A percentile compares a stretch with the other conserved stretches of the same genome.
phyloP scores from a whole-genome alignment of 2,329 filamentous ascomycete species.

The Sporothrix mexicana region DNA sequence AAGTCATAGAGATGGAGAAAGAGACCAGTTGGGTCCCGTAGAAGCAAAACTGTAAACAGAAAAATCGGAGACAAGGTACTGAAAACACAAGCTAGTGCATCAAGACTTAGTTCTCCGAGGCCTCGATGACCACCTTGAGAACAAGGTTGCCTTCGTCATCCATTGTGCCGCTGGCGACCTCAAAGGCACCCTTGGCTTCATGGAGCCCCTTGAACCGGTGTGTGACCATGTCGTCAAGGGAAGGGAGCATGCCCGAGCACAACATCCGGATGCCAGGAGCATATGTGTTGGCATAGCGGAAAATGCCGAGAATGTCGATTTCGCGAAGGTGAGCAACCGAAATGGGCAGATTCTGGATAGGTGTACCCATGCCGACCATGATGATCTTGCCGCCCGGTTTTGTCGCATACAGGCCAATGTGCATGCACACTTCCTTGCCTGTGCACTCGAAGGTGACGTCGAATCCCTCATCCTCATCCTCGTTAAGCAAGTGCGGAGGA shows the following conservation, averaged over 20 bases:
- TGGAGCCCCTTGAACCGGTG: constrained; percentile 71
- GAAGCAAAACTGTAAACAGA: no score
- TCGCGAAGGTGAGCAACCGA: constrained; percentile 75
- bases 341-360: constrained; percentile 74
- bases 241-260: constrained; percentile 61
- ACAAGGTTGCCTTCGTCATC: constrained; percentile 72
- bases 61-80: no score
- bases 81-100: no score
- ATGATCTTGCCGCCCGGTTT: constrained; percentile 73
- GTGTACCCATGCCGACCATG: constrained; percentile 80
- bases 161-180: constrained; percentile 70
- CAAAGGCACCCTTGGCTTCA: constrained; percentile 67
- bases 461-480: constrained; percentile 68
- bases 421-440: constrained; percentile 75
- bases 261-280: constrained; percentile 69
- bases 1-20: neutral
- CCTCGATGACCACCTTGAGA: constrained; percentile 70
- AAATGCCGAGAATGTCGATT: constrained; percentile 78
- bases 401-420: constrained; percentile 75
- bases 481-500: constrained; percentile 45
- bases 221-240: constrained; percentile 74
- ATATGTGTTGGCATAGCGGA: constrained; percentile 79
- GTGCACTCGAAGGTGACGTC: constrained; percentile 79
- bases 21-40: no score
- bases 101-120: neutral